These are phyloP conservation scores for Amylocarpus encephaloides DNA, from an alignment of 2,329 filamentous ascomycete species.

Conservation along the genomic window DNA sequence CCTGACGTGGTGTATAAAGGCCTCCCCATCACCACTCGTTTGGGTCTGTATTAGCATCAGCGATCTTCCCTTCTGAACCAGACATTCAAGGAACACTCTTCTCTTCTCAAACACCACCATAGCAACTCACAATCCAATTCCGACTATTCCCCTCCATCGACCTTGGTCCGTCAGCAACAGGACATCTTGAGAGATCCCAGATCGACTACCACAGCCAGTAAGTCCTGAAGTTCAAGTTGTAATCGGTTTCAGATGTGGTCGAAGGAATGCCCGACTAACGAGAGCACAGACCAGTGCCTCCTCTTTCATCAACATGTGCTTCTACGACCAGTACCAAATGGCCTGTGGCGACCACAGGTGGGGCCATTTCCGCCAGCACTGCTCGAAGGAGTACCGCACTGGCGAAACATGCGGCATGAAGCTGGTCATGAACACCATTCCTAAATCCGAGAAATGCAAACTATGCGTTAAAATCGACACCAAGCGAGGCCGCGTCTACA, in stretches of 20 bases:
- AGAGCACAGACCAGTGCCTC: constrained; percentile 5
- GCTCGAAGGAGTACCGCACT: constrained; percentile 89
- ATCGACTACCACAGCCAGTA: constrained; percentile 20
- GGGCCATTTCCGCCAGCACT: constrained; percentile 88
- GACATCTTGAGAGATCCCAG: background rate
- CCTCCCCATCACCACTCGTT: constrained; percentile 9
- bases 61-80: constrained; percentile 19
- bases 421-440: constrained; percentile 70
- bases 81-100: constrained; percentile 10
- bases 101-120: constrained; percentile 16
- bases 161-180: no score
- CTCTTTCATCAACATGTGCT: constrained; percentile 65
- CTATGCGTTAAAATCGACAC: constrained; percentile 85
- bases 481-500: constrained; percentile 68
- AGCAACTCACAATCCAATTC: constrained; percentile 6
- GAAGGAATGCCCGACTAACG: constrained; percentile 15
- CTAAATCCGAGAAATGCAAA: constrained; percentile 60
- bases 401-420: constrained; percentile 96
- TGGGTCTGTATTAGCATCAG: constrained; percentile 21
- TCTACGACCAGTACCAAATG: constrained; percentile 87
- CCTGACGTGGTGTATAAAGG: constrained; percentile 24
- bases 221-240: constrained; percentile 10
- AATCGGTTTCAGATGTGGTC: constrained; percentile 18
- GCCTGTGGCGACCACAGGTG: constrained; percentile 88
- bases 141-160: background rate